Percentiles rank a stretch among this genome's conserved stretches.
Conservation (phyloP, 1,139 yeast genomes). For the Taphrina betulina region DNA sequence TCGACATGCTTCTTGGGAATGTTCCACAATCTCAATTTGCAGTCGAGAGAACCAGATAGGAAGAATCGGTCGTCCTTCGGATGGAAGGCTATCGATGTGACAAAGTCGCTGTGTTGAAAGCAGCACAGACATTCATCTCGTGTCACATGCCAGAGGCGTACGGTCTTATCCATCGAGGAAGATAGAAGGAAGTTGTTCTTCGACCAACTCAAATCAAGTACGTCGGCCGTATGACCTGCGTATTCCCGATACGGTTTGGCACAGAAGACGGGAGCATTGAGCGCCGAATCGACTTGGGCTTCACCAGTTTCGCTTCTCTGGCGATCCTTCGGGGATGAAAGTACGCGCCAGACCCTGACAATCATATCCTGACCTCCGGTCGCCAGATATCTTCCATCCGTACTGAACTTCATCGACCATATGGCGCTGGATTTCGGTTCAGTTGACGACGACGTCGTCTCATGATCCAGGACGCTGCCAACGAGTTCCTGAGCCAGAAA, state of each 20-base stretch:
- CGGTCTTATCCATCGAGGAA: conserved; percentile 84
- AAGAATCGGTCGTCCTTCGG: conserved; percentile 87
- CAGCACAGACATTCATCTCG: conserved; percentile 61
- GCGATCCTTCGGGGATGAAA: conserved; percentile 62
- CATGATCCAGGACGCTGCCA: conserved; percentile 3
- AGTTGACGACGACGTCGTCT: conserved; percentile 30
- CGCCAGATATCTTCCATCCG: conserved; percentile 79
- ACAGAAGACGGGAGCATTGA: conserved; percentile 77
- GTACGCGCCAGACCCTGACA: conserved; percentile 75
- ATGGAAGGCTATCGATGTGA: conserved; percentile 77
- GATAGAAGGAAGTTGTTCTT: conserved; percentile 76
- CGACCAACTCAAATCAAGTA: conserved; percentile 81
- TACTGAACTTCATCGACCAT: conserved; percentile 70
- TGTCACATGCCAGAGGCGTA: conserved; percentile 79
- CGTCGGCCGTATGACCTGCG: conserved; percentile 66
- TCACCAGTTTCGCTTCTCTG: conserved; percentile 25
- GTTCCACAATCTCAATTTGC: conserved; percentile 77
- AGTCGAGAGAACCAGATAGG: conserved; percentile 78
- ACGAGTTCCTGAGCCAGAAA: conserved; percentile 77
- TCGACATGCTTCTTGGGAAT: conserved; percentile 69
- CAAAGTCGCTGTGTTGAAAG: conserved; percentile 75
- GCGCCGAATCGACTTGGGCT: conserved; percentile 34
- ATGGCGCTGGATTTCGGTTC: conserved; percentile 50
- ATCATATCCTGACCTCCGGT: conserved; percentile 75
- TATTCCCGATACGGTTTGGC: conserved; percentile 63